phyloP scores from a whole-genome alignment of 2,329 filamentous ascomycete genomes.

The Tolypocladium cylindrosporum region DNA sequence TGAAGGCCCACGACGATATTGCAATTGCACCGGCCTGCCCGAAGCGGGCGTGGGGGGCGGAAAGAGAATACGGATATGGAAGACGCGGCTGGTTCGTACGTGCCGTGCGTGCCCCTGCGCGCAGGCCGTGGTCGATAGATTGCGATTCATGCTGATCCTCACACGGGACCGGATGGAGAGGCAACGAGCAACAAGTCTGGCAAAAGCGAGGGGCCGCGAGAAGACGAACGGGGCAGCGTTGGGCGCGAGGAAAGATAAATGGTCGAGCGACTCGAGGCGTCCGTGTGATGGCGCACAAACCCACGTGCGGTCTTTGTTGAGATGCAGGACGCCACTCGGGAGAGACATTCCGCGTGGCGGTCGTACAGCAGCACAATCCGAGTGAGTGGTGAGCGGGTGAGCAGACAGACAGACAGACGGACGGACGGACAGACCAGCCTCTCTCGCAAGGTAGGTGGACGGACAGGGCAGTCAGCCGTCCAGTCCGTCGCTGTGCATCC shows the following conservation, averaged over 20 bases:
- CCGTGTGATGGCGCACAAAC: background rate
- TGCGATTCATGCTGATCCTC: background rate
- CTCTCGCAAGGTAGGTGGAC: too few species aligned
- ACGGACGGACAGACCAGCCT: too few species aligned
- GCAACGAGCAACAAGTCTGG: background rate
- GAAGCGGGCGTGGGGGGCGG: background rate
- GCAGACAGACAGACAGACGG: too few species aligned
- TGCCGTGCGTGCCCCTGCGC: background rate
- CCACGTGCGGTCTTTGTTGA: background rate
- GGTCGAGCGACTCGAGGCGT: background rate
- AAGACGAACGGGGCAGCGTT: background rate
- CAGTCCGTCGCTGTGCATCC: too few species aligned
- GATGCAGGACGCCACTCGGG: background rate
- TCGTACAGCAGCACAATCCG: too few species aligned
- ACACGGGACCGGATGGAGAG: background rate
- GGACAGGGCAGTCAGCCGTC: too few species aligned
- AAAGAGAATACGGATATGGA: background rate
- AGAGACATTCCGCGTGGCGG: background rate
- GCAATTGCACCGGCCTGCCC: background rate
- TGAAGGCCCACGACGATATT: background rate
- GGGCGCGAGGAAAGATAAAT: background rate
- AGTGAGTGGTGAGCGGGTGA: too few species aligned
- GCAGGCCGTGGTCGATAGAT: background rate
- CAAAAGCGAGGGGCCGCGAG: background rate
- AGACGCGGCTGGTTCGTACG: background rate